Evolutionary conservation across 305 asterid genomes (phyloP).

Genomic region (Solanum hybrid): DNA sequence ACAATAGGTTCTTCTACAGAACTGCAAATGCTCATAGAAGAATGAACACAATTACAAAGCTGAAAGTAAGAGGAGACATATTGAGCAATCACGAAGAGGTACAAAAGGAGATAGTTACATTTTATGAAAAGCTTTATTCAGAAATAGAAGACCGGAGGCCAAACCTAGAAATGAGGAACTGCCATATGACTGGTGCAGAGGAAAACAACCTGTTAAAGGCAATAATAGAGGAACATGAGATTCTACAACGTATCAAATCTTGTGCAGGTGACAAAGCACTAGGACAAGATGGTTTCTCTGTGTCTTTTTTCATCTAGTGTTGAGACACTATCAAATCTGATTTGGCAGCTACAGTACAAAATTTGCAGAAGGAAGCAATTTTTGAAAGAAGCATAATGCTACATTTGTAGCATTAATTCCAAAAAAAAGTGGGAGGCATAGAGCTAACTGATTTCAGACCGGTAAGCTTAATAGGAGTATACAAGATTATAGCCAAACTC

Average conservation of each 20-base stretch:
- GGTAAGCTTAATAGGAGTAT: background rate
- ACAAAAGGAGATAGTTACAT: background rate
- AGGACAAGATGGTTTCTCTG: background rate
- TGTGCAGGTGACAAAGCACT: background rate
- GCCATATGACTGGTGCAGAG: background rate
- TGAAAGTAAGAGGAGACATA: background rate
- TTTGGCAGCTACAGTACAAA: background rate
- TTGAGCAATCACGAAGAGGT: background rate
- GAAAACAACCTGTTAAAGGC: background rate
- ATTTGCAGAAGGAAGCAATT: background rate
- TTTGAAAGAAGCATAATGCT: background rate
- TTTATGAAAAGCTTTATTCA: background rate
- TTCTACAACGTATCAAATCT: background rate
- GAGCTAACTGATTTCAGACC: background rate
- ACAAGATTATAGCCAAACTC: background rate
- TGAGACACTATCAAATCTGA: background rate
- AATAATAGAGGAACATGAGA: background rate
- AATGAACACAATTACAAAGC: background rate
- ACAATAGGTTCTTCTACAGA: background rate
- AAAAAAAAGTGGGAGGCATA: background rate
- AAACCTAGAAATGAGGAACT: background rate
- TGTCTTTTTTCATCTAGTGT: background rate
- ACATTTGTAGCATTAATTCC: background rate
- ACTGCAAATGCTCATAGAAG: background rate
- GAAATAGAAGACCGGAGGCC: background rate